Percentiles rank a stretch among this genome's conserved stretches.
These are phyloP conservation scores for Rhodotorula sphaerocarpa DNA, from an alignment of 768 basidiomycete species.

Conservation along the genomic window DNA sequence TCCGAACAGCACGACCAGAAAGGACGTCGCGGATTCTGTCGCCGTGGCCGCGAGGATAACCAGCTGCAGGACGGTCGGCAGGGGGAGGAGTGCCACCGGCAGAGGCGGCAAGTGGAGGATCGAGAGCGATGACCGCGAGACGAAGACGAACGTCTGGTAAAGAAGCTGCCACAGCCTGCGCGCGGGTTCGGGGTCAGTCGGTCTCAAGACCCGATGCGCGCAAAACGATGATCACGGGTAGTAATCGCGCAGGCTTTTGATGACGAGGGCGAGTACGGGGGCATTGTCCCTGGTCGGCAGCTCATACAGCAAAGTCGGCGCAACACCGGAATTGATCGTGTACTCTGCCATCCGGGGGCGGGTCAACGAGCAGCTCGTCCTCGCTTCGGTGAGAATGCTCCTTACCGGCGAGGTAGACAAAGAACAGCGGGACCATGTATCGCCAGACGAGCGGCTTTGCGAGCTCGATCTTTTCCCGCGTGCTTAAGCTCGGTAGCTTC, in stretches of 20 bases:
- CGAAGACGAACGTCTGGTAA: slow-evolving; percentile 79
- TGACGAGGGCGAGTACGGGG: slow-evolving; percentile 63
- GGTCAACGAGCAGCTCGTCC: neutral
- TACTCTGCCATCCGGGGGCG: slow-evolving; percentile 53
- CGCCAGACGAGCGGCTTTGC: slow-evolving; percentile 67
- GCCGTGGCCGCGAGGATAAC: slow-evolving; percentile 15
- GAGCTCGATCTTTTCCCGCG: slow-evolving; percentile 68
- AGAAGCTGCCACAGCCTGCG: slow-evolving; percentile 53
- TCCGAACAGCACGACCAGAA: slow-evolving; percentile 31
- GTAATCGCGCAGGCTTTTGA: slow-evolving; percentile 78
- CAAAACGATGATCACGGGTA: slow-evolving; percentile 48
- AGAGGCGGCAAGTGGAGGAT: slow-evolving; percentile 67
- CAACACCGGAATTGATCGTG: slow-evolving; percentile 86
- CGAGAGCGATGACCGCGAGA: slow-evolving; percentile 84
- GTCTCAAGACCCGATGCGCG: slow-evolving; percentile 15
- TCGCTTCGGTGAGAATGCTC: slow-evolving; percentile 1
- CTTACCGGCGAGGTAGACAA: slow-evolving; percentile 60
- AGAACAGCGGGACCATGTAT: slow-evolving; percentile 80
- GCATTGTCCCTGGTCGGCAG: slow-evolving; percentile 59
- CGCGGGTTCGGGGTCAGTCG: neutral
- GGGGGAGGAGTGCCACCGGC: slow-evolving; percentile 57
- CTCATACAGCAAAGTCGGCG: slow-evolving; percentile 81
- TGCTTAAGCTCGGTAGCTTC: slow-evolving; percentile 48
- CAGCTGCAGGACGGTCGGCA: slow-evolving; percentile 53
- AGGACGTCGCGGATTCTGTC: slow-evolving; percentile 5